These are phyloP conservation scores for Solanum chacoense DNA, from an alignment of 305 asterid genomes.

Conservation along the genomic window DNA sequence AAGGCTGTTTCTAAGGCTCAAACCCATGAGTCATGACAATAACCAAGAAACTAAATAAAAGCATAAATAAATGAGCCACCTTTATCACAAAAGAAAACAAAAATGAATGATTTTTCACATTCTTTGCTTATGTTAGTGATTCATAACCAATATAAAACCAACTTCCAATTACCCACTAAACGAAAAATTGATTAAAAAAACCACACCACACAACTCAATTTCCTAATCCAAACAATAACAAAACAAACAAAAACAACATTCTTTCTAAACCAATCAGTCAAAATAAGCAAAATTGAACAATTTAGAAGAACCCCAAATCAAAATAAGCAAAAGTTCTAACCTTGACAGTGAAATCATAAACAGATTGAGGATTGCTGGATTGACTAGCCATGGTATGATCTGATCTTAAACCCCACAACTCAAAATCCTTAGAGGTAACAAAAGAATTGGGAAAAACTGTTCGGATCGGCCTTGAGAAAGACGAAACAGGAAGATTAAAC, in stretches of 20 bases:
- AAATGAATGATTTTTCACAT: neutral
- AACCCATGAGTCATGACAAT: neutral
- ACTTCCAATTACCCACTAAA: neutral
- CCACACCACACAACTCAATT: neutral
- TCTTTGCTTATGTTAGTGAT: neutral
- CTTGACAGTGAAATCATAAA: slow-evolving; percentile 68
- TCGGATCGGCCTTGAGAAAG: neutral
- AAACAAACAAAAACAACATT: neutral
- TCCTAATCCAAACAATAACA: neutral
- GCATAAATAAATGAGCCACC: neutral
- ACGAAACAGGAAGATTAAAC: neutral
- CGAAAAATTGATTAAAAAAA: neutral
- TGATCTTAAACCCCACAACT: neutral
- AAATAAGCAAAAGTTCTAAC: neutral
- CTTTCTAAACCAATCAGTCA: neutral
- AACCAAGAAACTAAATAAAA: neutral
- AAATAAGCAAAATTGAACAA: neutral
- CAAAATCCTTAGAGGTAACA: neutral
- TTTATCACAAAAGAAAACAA: neutral
- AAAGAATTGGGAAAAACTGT: neutral
- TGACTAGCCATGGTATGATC: slow-evolving; percentile 43
- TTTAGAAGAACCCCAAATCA: neutral
- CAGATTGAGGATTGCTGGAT: slow-evolving; percentile 49
- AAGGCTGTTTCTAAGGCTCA: neutral
- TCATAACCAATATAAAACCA: neutral